phyloP scores from a whole-genome alignment of 192 early-diverging fungal species.

The Globomyces pollinis-pini region DNA sequence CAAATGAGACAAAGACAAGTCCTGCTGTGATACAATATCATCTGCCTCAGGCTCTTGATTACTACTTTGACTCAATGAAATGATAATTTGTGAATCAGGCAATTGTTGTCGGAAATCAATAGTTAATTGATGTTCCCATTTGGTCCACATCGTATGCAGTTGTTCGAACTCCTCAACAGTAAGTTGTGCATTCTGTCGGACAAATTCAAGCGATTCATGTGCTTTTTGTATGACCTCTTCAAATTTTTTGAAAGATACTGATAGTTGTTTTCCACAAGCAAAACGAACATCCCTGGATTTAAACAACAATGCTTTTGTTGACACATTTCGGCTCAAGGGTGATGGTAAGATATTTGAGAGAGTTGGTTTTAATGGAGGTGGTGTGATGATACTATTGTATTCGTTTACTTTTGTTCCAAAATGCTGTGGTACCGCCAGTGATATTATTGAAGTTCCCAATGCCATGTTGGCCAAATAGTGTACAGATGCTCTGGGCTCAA shows the following conservation, averaged over 20 bases:
- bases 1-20: background rate
- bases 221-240: slow-evolving; percentile 1
- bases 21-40: background rate
- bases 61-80: background rate
- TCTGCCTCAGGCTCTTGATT: background rate
- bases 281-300: slow-evolving; percentile 52
- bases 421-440: slow-evolving; percentile 48
- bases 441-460: slow-evolving; percentile 59
- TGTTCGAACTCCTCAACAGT: background rate
- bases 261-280: background rate
- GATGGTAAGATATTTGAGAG: slow-evolving; percentile 5
- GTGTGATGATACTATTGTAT: background rate
- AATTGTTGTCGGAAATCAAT: background rate
- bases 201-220: too few species aligned
- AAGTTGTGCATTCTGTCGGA: background rate
- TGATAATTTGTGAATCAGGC: slow-evolving; percentile 7
- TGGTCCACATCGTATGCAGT: background rate
- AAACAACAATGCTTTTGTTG: slow-evolving; percentile 59
- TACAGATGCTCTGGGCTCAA: slow-evolving; percentile 63
- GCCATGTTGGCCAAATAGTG: slow-evolving; percentile 76
- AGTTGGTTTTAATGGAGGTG: background rate
- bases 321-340: slow-evolving; percentile 10
- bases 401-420: slow-evolving; percentile 16
- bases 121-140: background rate
- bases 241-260: background rate